phyloP scores from a whole-genome alignment of 2,329 filamentous ascomycete genomes.

The Talaromyces sp. region DNA sequence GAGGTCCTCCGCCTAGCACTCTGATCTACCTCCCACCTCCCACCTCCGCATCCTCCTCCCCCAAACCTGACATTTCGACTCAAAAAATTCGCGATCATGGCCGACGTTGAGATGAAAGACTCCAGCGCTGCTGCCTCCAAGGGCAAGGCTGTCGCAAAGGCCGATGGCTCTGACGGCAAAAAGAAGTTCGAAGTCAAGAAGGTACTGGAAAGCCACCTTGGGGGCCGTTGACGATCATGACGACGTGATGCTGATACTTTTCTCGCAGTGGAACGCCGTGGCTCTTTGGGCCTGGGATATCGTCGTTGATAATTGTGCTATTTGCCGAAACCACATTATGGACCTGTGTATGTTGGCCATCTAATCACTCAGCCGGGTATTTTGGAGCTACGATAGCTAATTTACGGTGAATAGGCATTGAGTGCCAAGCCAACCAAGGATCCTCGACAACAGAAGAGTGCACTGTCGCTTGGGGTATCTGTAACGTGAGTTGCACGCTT shows the following conservation, averaged over 20 bases:
- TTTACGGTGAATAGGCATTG: slow-evolving; percentile 67
- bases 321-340: slow-evolving; percentile 99
- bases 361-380: slow-evolving; percentile 31
- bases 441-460: slow-evolving; percentile 97
- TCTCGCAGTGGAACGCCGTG: slow-evolving; percentile 88
- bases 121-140: slow-evolving; percentile 60
- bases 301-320: slow-evolving; percentile 98
- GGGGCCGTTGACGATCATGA: not conserved
- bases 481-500: slow-evolving; percentile 71
- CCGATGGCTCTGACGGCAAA: slow-evolving; percentile 67
- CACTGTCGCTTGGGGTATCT: slow-evolving; percentile 98
- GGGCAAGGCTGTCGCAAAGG: slow-evolving; percentile 60
- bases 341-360: slow-evolving; percentile 91
- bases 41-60: slow-evolving; percentile 10
- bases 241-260: slow-evolving; percentile 3
- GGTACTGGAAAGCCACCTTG: slow-evolving; percentile 55
- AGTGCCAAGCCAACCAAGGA: slow-evolving; percentile 98
- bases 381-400: slow-evolving; percentile 1
- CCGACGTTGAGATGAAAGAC: slow-evolving; percentile 96
- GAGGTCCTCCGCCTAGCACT: slow-evolving; percentile 2
- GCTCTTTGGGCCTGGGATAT: slow-evolving; percentile 99
- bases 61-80: slow-evolving; percentile 1
- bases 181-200: slow-evolving; percentile 99
- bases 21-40: slow-evolving; percentile 5
- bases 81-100: slow-evolving; percentile 61